Evolutionary conservation across 495 filamentous ascomycete species (phyloP), one percentile per base, ranked within the genome.

Genomic region (Gamarada debralockiae): DNA sequence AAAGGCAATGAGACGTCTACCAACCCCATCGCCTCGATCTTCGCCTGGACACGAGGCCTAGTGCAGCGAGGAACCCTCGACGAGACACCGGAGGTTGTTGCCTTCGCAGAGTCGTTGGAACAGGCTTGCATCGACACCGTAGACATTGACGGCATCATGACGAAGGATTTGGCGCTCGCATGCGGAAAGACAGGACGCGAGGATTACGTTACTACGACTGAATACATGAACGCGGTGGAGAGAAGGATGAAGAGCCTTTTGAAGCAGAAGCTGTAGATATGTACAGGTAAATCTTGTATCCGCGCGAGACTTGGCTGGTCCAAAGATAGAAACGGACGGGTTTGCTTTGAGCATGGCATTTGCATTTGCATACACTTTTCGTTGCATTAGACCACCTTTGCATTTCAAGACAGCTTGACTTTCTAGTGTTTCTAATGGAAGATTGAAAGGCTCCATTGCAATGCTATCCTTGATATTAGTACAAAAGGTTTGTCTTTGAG

Each of bases 1-100:
- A 93, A 95, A 74, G 93, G 93, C 68, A 80, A 83, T 58, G 90
- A 95, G 73, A 98, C 93, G 46, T 96, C 91, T 44, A 98, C 93
- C 57, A 98, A 98, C 82, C 93, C 93, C 50, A 97, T 98, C 59
- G 93, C 93, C 56, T 92, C 87, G 62, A 97, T 98, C 73, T 98
- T 97, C 71, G 93, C 93, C 61, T 98, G 93, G 93, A 97, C 93
- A 44, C 86, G 93, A 39, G 93, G 93, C 55, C 77, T 98, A n/a
- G 74, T 88, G 45, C 90, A 97, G 75, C 85, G 93, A 57, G 93
- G 92, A 48, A 83, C 86, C 73, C 77, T 98, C 47, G 93, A 98
- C 72, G 73, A 79, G 13, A 97, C 90, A 49, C 90, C 90, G 9
- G 92, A 96, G 48, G 74, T 97, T 14, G 82, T 95, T 18, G 74